phyloP scores from a whole-genome alignment of 75 land plant species.

The Larix kaempferi region DNA sequence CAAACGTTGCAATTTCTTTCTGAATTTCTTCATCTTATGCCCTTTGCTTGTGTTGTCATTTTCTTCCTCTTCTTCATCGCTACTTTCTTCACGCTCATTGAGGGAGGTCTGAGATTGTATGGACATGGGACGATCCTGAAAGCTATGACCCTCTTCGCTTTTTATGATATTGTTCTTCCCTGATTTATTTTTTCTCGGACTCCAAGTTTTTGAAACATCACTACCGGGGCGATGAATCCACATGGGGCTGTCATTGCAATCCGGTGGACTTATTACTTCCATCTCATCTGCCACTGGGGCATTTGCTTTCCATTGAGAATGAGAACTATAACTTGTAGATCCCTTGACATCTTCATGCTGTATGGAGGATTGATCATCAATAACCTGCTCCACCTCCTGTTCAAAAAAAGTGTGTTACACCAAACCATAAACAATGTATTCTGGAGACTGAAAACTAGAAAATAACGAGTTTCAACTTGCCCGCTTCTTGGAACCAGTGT shows the following conservation, averaged over 20 bases:
- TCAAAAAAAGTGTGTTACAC: neutral
- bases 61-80: conserved; percentile 7
- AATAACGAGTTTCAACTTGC: neutral
- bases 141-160: conserved; percentile 11
- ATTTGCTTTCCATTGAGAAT: conserved; percentile 6
- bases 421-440: conserved; percentile 2
- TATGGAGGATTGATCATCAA: neutral
- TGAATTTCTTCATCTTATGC: conserved; percentile 7
- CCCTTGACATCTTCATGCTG: neutral
- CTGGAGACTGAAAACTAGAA: neutral
- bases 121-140: conserved; percentile 6
- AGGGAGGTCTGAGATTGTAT: neutral
- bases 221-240: conserved; percentile 55
- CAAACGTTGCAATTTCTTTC: conserved; percentile 24
- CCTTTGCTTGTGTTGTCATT: neutral
- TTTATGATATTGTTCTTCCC: conserved; percentile 21
- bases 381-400: neutral
- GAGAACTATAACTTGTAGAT: neutral
- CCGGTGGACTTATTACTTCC: conserved; percentile 49
- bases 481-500: conserved; percentile 11
- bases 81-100: conserved; percentile 4
- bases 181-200: conserved; percentile 43
- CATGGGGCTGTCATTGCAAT: conserved; percentile 27
- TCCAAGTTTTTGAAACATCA: conserved; percentile 39
- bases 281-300: conserved; percentile 25